Evolutionary conservation across 2,329 filamentous ascomycete genomes (phyloP).

Genomic region (Cercospora sp.): DNA sequence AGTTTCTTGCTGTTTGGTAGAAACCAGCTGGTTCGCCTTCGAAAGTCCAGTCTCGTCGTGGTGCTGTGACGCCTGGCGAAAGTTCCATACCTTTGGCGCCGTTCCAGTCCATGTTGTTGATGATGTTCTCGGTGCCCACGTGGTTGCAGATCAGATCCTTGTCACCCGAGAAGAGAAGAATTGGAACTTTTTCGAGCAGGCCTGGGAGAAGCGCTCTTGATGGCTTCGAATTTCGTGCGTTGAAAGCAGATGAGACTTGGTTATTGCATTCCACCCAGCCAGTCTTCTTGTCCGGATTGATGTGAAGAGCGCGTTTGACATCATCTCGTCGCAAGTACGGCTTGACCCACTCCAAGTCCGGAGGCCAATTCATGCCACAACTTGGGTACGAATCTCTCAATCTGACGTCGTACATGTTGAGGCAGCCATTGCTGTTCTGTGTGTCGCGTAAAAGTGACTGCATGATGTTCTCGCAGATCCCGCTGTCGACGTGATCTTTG

Average conservation of each 20-base stretch:
- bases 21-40: slow-evolving; percentile 85
- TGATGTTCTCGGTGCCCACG: slow-evolving; percentile 85
- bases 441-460: slow-evolving; percentile 69
- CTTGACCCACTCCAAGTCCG: slow-evolving; percentile 73
- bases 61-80: slow-evolving; percentile 82
- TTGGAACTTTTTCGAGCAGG: slow-evolving; percentile 72
- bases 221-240: slow-evolving; percentile 68
- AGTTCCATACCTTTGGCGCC: slow-evolving; percentile 88
- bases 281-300: slow-evolving; percentile 76
- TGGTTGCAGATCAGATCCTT: slow-evolving; percentile 98
- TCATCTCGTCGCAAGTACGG: slow-evolving; percentile 84
- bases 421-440: slow-evolving; percentile 59
- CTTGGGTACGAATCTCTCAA: slow-evolving; percentile 75
- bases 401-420: slow-evolving; percentile 97
- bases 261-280: slow-evolving; percentile 93
- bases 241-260: slow-evolving; percentile 72
- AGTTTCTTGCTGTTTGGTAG: slow-evolving; percentile 90
- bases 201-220: slow-evolving; percentile 73
- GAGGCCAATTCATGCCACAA: slow-evolving; percentile 98
- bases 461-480: slow-evolving; percentile 74
- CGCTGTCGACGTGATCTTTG: slow-evolving; percentile 63
- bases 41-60: slow-evolving; percentile 91
- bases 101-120: slow-evolving; percentile 88
- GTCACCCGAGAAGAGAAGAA: slow-evolving; percentile 88
- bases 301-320: slow-evolving; percentile 76